Conservation (phyloP, 1,284 basidiomycete genomes). For the Pterulicium gracile region DNA sequence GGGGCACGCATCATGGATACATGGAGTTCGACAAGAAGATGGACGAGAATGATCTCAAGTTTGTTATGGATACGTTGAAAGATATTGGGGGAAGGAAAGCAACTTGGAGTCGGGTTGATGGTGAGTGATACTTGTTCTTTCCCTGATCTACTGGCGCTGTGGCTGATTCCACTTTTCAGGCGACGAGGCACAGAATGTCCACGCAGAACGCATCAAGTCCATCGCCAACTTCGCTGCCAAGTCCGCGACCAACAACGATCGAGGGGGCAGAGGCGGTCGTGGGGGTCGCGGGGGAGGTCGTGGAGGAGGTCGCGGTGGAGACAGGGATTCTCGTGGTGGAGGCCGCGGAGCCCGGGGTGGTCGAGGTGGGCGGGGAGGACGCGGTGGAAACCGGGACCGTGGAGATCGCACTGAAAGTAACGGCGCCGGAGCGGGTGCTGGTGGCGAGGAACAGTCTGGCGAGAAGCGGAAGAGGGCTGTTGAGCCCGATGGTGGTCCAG, state of each 20-base stretch:
- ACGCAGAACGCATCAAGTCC: background rate
- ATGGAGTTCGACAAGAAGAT: background rate
- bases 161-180: too few relatives aligned
- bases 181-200: background rate
- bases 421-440: slow-evolving; percentile 11
- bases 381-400: slow-evolving; percentile 21
- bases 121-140: background rate
- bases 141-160: too few relatives aligned
- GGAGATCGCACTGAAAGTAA: slow-evolving; percentile 19
- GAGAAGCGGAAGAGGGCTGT: slow-evolving; percentile 67
- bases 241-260: slow-evolving; percentile 7
- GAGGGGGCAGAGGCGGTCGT: slow-evolving; percentile 19
- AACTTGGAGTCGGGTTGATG: background rate
- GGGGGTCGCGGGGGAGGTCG: slow-evolving; percentile 28
- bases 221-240: background rate
- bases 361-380: slow-evolving; percentile 29
- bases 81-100: background rate
- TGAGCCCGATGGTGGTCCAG: slow-evolving; percentile 65
- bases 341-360: slow-evolving; percentile 35
- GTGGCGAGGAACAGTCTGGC: slow-evolving; percentile 31
- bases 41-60: background rate
- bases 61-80: background rate
- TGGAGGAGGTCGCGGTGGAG: slow-evolving; percentile 29
- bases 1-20: background rate
- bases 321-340: too few relatives aligned